Evolutionary conservation across 108 stramenopile genomes (phyloP).

Genomic region (Cyclotella atomus): DNA sequence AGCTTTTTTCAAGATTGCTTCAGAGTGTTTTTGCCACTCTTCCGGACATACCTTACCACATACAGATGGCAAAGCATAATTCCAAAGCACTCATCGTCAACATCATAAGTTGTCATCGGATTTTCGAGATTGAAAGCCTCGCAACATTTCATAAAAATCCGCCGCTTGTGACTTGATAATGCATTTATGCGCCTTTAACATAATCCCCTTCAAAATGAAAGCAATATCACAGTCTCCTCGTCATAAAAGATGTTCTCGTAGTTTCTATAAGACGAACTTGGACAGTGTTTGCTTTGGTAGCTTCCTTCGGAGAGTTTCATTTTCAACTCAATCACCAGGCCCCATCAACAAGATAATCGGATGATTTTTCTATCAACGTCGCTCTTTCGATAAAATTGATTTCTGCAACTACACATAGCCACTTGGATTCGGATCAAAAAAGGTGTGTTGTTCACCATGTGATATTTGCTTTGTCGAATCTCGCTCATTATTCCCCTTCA

Average conservation of each 20-base stretch:
- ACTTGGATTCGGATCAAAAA: too few relatives aligned
- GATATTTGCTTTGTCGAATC: too few relatives aligned
- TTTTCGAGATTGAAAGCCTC: neutral
- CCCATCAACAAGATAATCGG: too few relatives aligned
- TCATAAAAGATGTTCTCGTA: neutral
- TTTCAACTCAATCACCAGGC: neutral
- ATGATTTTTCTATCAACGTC: too few relatives aligned
- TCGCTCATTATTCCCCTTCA: too few relatives aligned
- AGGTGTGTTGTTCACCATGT: too few relatives aligned
- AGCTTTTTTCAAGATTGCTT: neutral
- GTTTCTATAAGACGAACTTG: neutral
- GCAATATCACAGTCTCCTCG: neutral
- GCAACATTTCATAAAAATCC: slow-evolving; percentile 1
- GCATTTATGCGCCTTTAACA: neutral
- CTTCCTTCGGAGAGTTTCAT: neutral
- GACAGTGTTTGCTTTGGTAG: neutral
- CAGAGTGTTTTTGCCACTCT: neutral
- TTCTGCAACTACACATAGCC: too few relatives aligned
- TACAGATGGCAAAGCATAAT: neutral
- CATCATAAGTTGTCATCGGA: neutral
- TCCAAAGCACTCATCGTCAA: neutral
- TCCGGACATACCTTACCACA: neutral
- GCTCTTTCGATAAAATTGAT: too few relatives aligned
- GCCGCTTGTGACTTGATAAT: neutral
- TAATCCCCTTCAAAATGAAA: neutral